A percentile compares a stretch with the other conserved stretches of the same genome.
Conservation (phyloP, 192 early-diverging fungal species). For the Polychytrium aggregatum region DNA sequence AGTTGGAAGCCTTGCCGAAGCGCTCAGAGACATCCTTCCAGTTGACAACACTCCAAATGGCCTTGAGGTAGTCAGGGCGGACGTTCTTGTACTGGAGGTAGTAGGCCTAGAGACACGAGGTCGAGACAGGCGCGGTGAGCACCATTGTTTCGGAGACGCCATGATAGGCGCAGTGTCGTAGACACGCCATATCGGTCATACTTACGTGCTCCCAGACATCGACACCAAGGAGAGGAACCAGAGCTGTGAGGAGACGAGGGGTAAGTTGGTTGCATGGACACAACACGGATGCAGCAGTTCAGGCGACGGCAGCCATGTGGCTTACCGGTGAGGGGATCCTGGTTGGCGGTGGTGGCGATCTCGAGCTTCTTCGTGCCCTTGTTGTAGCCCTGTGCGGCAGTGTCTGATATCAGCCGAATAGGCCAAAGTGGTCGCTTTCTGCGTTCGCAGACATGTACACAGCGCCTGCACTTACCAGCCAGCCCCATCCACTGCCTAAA, state of each 20-base stretch:
- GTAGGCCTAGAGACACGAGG: slow-evolving; percentile 54
- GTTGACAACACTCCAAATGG: slow-evolving; percentile 92
- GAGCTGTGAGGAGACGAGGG: slow-evolving; percentile 32
- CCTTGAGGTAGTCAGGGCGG: slow-evolving; percentile 90
- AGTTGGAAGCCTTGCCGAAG: slow-evolving; percentile 64
- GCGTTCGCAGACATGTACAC: slow-evolving; percentile 1
- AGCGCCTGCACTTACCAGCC: slow-evolving; percentile 46
- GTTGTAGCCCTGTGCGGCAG: slow-evolving; percentile 63
- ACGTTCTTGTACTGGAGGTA: slow-evolving; percentile 98
- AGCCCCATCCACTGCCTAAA: slow-evolving; percentile 98
- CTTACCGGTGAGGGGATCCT: slow-evolving; percentile 56
- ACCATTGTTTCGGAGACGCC: background rate
- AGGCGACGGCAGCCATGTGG: background rate
- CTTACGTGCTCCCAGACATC: slow-evolving; percentile 90
- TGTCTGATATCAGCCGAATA: too few species aligned
- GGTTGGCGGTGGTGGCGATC: slow-evolving; percentile 80
- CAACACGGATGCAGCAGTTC: background rate
- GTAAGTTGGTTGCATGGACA: background rate
- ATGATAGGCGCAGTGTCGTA: slow-evolving; percentile 4
- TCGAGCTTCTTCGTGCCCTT: slow-evolving; percentile 63
- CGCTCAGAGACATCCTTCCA: slow-evolving; percentile 91
- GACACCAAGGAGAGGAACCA: slow-evolving; percentile 76
- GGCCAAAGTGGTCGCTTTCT: background rate
- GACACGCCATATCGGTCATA: background rate
- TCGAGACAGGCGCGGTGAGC: background rate